phyloP scores from a whole-genome alignment of 148 eudicot genomes.

The Arctostaphylos glauca region DNA sequence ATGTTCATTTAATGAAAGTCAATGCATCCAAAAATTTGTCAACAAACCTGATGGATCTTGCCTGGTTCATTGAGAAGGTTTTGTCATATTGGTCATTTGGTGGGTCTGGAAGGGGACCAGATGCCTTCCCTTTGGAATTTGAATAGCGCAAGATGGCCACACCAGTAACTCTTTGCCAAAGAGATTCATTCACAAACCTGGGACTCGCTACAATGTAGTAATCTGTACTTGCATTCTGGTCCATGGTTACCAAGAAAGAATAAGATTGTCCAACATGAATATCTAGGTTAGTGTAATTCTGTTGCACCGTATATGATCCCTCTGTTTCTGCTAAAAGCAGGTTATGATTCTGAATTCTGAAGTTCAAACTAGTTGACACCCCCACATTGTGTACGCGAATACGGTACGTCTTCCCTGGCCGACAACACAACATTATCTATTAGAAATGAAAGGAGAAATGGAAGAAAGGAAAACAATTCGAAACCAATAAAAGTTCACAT shows the following conservation, averaged over 20 bases:
- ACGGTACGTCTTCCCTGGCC: conserved; percentile 86
- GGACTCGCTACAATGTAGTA: conserved; percentile 96
- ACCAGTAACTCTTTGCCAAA: conserved; percentile 87
- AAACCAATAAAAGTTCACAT: not conserved
- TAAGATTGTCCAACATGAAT: conserved; percentile 97
- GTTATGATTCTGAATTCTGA: conserved; percentile 91
- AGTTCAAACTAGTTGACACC: conserved; percentile 85
- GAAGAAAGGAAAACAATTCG: not conserved
- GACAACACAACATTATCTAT: conserved; percentile 10
- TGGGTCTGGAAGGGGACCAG: conserved; percentile 88
- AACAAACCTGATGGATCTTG: conserved; percentile 91
- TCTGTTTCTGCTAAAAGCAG: conserved; percentile 87
- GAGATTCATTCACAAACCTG: conserved; percentile 73
- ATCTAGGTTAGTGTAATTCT: conserved; percentile 91
- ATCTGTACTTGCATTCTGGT: conserved; percentile 95
- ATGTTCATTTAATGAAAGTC: not conserved
- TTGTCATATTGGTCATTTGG: conserved; percentile 89
- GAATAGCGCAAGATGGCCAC: conserved; percentile 82
- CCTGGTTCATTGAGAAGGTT: conserved; percentile 97
- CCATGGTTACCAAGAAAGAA: conserved; percentile 89
- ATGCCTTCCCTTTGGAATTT: conserved; percentile 90
- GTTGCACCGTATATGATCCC: conserved; percentile 95
- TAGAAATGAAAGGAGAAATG: not conserved
- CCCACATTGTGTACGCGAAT: conserved; percentile 94
- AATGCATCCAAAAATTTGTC: not conserved